A percentile compares a stretch with the other conserved stretches of the same genome.
Conservation (phyloP, 2,329 filamentous ascomycete species). For the Ceratocystis albifundus region DNA sequence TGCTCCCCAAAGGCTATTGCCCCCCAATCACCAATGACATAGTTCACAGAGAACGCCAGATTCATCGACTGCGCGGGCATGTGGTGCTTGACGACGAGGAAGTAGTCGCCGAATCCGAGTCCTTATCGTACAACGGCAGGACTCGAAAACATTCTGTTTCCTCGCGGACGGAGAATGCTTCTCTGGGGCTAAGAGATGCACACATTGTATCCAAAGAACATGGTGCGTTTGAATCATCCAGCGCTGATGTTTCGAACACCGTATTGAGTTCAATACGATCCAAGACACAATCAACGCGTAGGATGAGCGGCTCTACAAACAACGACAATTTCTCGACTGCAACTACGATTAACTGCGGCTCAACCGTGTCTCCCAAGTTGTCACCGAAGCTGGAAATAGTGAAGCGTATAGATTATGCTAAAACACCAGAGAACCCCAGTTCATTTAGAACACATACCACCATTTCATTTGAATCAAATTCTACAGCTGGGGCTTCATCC, state of each 20-base stretch:
- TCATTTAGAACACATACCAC: neutral
- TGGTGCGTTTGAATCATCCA: neutral
- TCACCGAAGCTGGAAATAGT: neutral
- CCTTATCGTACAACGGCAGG: neutral
- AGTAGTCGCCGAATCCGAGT: neutral
- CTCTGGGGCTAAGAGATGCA: neutral
- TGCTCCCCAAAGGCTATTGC: constrained; percentile 57
- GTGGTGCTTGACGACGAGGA: constrained; percentile 35
- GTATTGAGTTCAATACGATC: neutral
- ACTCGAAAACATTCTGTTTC: neutral
- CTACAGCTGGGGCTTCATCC: neutral
- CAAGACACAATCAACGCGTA: neutral
- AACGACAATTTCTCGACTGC: constrained; percentile 35
- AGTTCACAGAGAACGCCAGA: constrained; percentile 66
- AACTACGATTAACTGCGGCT: constrained; percentile 36
- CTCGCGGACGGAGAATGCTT: neutral
- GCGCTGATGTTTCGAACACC: neutral
- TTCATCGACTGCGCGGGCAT: constrained; percentile 49
- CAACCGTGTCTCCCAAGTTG: neutral
- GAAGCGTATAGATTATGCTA: neutral
- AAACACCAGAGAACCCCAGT: neutral
- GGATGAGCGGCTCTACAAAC: neutral
- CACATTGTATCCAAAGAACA: neutral
- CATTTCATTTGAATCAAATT: constrained; percentile 5
- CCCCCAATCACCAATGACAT: constrained; percentile 71